Evolutionary conservation across 148 eudicot species (phyloP), one percentile per base, ranked within the genome.

Genomic region (Camellia lanceoleosa): DNA sequence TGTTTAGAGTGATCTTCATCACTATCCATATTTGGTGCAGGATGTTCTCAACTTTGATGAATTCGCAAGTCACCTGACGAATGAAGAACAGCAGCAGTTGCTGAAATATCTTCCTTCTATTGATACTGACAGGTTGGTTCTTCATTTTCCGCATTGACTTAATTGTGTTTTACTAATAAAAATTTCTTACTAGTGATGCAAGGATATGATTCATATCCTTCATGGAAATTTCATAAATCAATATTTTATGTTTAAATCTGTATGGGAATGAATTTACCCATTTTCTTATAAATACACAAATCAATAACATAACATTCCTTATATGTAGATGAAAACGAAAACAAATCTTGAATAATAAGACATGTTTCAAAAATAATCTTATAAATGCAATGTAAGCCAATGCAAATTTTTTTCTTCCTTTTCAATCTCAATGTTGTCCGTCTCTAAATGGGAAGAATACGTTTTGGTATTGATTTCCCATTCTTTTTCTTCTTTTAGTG

Each of bases 41-140:
- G 97, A 93, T 76, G 75, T 95, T 71, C 78, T 88, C 38, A 93
- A 89, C 82, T 80, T 83, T 74, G 90, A 93, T n/a, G 90, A 80
- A 30, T 92, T 92, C 81, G 51, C 63, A 44, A 87, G 87, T 82
- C 83, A 88, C 72, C 81, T 95, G 60, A 86, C 97, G 41, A 81
- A 75, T 73, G 93, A 87, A 67, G 97, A 95, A 84, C 96, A 89
- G 79, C 90, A 89, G 80, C 84, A 85, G 54, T 86, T 95, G 89
- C 87, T 95, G 77, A 91, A 89, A 83, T 87, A 83, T 84, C 89
- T 95, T 73, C 97, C 97, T 60, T 80, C 87, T 68, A 41, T 81
- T 13, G 99, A 95, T 81, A 83, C 81, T 68, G 83, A 82, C 51
- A 78, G 76, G 55, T 51, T 14, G 70, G 55, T 19, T 43, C 19